Evolutionary conservation across 2,329 filamentous ascomycete species (phyloP), one percentile per base, ranked within the genome.

Genomic region (Penicillium sp.): DNA sequence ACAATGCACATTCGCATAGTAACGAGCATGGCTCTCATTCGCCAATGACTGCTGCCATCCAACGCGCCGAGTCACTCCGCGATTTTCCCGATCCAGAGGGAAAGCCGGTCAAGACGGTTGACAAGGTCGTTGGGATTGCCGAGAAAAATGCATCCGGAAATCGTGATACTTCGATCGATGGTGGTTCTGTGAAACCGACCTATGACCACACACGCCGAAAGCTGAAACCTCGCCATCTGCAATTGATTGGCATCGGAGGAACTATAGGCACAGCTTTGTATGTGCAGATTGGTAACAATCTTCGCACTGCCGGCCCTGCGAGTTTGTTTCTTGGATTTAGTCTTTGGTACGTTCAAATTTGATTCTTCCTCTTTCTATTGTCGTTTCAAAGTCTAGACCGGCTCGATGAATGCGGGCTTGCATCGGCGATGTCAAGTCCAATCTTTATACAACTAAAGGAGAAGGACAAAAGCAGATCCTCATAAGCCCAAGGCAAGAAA

Each of bases 241-340:
- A 82, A 64, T 67, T 82, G 60, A 82, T 82, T 59, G 80, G 79
- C 44, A 81, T 82, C 58, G 80, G 80, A 26, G 80, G 80, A 13
- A 79, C 78, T 35, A 80, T 82, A 66, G 78, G 79, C 22, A 80
- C 76, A n/a, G 77, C 75, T 0, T 65, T 81, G 37, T 80, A 77
- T 62, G 79, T 81, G 26, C 76, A 79, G 58, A 80, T 81, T 58
- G 80, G 80, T 13, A 70, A 74, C 51, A 75, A 72, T 19, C 60
- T 82, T 59, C 70, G 76, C 15, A 71, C 76, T 56, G 79, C 80
- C 45, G 80, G 80, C 0, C 80, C 80, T 10, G 80, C 62, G 24
- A 79, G 76, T 61, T 66, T 82, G 49, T 82, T 82, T 56, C 64
- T 82, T 54, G 80, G 79, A 4, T 82, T 81, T 64, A 74, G 75